These are phyloP conservation scores for Sclerotinia spermophila DNA, from an alignment of 2,329 filamentous ascomycete genomes.

Conservation along the genomic window DNA sequence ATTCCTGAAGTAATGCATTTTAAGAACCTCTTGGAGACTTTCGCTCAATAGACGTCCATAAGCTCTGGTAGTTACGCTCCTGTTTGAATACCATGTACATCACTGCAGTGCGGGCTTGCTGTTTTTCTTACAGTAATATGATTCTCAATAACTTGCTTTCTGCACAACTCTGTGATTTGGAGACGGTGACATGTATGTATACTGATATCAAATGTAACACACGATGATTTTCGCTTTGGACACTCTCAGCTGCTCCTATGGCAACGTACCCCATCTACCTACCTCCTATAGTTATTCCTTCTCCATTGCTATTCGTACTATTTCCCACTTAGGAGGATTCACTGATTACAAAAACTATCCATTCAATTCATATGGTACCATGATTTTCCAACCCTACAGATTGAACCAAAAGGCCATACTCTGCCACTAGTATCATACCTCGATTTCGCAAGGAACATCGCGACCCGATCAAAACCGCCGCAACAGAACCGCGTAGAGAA, in stretches of 20 bases:
- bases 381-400: neutral
- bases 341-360: neutral
- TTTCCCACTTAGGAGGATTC: neutral
- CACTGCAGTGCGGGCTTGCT: neutral
- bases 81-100: neutral
- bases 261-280: neutral
- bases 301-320: neutral
- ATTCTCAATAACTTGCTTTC: neutral
- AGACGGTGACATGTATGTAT: neutral
- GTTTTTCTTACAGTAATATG: constrained; percentile 3
- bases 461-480: too few relatives aligned
- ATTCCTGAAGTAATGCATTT: neutral
- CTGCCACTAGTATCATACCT: too few relatives aligned
- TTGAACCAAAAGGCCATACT: neutral
- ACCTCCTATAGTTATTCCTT: neutral
- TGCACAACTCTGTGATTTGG: neutral
- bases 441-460: too few relatives aligned
- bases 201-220: neutral
- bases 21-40: neutral
- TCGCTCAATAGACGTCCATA: neutral
- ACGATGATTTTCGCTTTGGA: neutral
- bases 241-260: neutral
- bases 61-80: neutral
- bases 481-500: too few relatives aligned
- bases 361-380: neutral